Evolutionary conservation across 2,329 filamentous ascomycete genomes (phyloP).

Genomic region (Ceratocystis cubensis): DNA sequence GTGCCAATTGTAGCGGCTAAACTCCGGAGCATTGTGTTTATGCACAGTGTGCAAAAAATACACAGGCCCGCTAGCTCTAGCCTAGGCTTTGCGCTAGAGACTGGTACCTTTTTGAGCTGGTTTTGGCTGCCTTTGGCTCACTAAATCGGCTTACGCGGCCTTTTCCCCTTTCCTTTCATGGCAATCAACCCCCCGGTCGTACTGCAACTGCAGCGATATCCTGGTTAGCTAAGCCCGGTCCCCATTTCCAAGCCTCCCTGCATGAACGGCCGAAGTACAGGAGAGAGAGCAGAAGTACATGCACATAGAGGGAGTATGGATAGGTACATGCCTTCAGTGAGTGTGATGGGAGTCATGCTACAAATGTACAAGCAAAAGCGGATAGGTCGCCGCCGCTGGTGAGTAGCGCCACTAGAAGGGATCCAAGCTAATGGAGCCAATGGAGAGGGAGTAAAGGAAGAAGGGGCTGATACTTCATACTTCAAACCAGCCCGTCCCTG

Average conservation of each 20-base stretch:
- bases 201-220: conserved; percentile 8
- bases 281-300: not conserved
- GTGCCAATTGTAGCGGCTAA: not conserved
- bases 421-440: conserved; percentile 8
- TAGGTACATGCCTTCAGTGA: not conserved
- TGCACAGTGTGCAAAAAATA: not conserved
- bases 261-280: not conserved
- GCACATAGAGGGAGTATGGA: not conserved
- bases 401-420: not conserved
- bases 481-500: conserved; percentile 5
- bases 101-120: not conserved
- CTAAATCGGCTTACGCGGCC: conserved; percentile 19
- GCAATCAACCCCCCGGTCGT: not conserved
- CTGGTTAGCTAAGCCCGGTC: conserved; percentile 1
- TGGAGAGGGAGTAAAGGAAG: not conserved
- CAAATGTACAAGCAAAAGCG: not conserved
- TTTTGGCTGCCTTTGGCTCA: not conserved
- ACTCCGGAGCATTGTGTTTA: not conserved
- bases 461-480: conserved; percentile 9
- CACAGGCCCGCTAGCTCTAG: not conserved
- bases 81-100: not conserved
- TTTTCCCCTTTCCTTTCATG: conserved; percentile 16
- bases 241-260: conserved; percentile 9
- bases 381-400: not conserved
- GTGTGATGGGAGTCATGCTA: not conserved